Evolutionary conservation across 2,329 filamentous ascomycete species (phyloP), one percentile per base, ranked within the genome.

Genomic region (Verticillium zaregamsianum): DNA sequence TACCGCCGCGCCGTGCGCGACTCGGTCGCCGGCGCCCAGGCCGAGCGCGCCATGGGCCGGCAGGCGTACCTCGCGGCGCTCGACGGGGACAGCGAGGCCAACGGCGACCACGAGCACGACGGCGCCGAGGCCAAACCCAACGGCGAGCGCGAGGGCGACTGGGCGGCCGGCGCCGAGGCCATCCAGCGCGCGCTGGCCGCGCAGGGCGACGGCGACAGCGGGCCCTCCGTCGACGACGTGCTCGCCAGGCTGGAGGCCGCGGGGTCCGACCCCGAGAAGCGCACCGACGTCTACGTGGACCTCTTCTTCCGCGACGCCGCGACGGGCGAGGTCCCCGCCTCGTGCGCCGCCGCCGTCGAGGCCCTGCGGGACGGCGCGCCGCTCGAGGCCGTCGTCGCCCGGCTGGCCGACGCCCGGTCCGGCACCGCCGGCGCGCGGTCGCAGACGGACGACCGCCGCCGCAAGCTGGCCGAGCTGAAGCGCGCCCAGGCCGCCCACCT

Each of bases 401-500:
- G 64, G 33, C 73, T 77, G 57, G 65, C 68, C 55, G 71, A 69
- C 40, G 71, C 58, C 57, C 68, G 55, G 61, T 66, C 55, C 66
- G 69, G 56, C 65, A 65, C 49, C 64, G 68, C 52, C 59, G 52
- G 23, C 12, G 65, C 70, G 20, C 69, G 74, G 61, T 71, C 72
- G 2, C 73, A 77, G 52, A 75, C 79, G 14, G 74, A 78, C 52
- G 73, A 69, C 33, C 75, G 78, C 62, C 66, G 66, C 60, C 68
- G 66, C 59, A 76, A 79, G 11, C 69, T 83, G 3, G 78, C 81
- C 61, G 80, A 82, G 66, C 73, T 83, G 4, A 75, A 74, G 20
- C 73, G 81, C 61, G 81, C 81, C 32, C 81, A 78, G 67, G 78
- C 75, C 62, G 80, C 80, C 9, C 71, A 76, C 56, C 56, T 62